phyloP scores from a whole-genome alignment of 2,329 filamentous ascomycete species.

The Colletotrichum caudatum region DNA sequence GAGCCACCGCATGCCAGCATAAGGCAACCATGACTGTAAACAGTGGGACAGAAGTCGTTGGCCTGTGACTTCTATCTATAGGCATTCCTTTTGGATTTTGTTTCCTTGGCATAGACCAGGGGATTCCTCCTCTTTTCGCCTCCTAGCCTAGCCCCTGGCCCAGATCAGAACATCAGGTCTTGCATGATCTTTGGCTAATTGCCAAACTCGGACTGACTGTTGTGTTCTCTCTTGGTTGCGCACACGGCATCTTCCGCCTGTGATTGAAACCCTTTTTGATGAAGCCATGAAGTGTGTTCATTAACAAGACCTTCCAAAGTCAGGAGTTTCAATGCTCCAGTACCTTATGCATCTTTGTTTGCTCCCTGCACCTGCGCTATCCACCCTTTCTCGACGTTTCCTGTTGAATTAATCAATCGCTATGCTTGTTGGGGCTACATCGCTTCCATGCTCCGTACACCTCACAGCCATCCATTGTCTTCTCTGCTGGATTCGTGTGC shows the following conservation, averaged over 20 bases:
- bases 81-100: neutral
- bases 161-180: neutral
- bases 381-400: neutral
- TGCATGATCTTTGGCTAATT: neutral
- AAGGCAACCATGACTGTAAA: slow-evolving; percentile 15
- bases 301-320: neutral
- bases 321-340: neutral
- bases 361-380: neutral
- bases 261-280: neutral
- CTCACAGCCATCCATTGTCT: slow-evolving; percentile 1
- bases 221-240: neutral
- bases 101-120: neutral
- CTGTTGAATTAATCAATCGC: slow-evolving; percentile 32
- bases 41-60: neutral
- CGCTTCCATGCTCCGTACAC: neutral
- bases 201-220: neutral
- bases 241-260: neutral
- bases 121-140: neutral
- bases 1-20: slow-evolving; percentile 1
- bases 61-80: neutral
- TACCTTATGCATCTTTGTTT: neutral
- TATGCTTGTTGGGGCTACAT: slow-evolving; percentile 34
- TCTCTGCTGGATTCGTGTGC: neutral
- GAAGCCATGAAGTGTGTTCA: neutral
- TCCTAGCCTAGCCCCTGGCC: neutral